A percentile compares a stretch with the other conserved stretches of the same genome.
phyloP scores from a whole-genome alignment of 176 grass and related monocot species.

The Melocanna baccifera region DNA sequence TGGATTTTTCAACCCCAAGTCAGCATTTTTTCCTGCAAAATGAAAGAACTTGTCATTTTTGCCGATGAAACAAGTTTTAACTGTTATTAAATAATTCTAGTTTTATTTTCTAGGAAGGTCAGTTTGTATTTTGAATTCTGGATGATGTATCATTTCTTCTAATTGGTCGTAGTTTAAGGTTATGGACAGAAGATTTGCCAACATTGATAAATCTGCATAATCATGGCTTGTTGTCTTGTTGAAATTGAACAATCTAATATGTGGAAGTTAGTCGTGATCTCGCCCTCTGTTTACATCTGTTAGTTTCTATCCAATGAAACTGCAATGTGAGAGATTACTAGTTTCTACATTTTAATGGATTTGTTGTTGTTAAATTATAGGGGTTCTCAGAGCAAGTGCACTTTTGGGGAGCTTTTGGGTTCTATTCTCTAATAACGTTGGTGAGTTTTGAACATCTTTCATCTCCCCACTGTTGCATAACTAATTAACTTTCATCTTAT shows the following conservation, averaged over 20 bases:
- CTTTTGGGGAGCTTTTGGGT: slow-evolving; percentile 93
- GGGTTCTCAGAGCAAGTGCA: slow-evolving; percentile 61
- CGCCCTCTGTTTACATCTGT: not conserved
- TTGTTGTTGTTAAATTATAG: slow-evolving; percentile 38
- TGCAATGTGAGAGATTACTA: not conserved
- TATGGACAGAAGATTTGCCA: not conserved
- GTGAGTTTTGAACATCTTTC: slow-evolving; percentile 51
- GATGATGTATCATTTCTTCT: not conserved
- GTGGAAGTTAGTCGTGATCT: not conserved
- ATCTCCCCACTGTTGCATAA: not conserved
- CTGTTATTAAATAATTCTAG: not conserved
- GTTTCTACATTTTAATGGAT: slow-evolving; percentile 24
- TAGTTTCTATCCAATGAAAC: not conserved
- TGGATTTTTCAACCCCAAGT: not conserved
- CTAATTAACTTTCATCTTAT: slow-evolving; percentile 3
- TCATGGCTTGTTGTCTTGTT: not conserved
- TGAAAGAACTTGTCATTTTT: not conserved
- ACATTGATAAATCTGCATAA: slow-evolving; percentile 7
- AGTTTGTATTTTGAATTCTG: not conserved
- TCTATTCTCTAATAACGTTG: slow-evolving; percentile 78
- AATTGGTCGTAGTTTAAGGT: not conserved
- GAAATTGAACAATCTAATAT: not conserved
- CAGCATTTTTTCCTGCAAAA: not conserved
- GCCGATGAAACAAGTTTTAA: not conserved
- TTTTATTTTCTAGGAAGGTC: not conserved